Percentiles rank a stretch among this genome's conserved stretches.
Conservation (phyloP, 2,329 filamentous ascomycete species). For the Aspergillus calidoustus region DNA sequence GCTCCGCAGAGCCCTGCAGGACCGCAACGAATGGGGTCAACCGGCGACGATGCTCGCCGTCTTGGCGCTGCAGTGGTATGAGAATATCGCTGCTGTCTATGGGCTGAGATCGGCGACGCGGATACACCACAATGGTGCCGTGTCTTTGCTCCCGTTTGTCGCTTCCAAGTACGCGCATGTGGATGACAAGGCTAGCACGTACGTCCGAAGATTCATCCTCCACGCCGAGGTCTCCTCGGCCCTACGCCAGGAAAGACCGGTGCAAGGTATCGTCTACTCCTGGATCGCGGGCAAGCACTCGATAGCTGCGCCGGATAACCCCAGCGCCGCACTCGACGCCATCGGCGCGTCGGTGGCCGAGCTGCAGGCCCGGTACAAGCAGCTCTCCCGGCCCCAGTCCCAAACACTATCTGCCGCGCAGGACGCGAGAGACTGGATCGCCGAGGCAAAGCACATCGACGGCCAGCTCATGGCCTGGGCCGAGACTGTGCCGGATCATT, state of each 20-base stretch:
- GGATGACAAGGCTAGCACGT: neutral
- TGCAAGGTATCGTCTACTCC: neutral
- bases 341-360: neutral
- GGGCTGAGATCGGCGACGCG: conserved; percentile 17
- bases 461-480: neutral
- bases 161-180: neutral
- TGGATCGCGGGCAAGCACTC: neutral
- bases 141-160: conserved; percentile 22
- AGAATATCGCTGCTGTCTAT: conserved; percentile 25
- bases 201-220: neutral
- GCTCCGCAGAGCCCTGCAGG: conserved; percentile 4
- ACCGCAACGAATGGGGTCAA: conserved; percentile 13
- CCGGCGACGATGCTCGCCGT: conserved; percentile 21
- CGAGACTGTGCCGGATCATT: neutral
- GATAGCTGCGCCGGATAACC: neutral
- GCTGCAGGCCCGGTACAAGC: neutral
- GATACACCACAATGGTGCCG: conserved; percentile 25
- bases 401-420: neutral
- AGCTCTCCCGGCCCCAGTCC: neutral
- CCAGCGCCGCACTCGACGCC: neutral
- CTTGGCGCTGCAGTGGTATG: conserved; percentile 26
- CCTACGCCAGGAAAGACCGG: neutral
- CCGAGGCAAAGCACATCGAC: neutral
- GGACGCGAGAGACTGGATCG: neutral
- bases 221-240: neutral